These are phyloP conservation scores for Cladosporium oxysporum DNA, from an alignment of 2,329 filamentous ascomycete genomes.

Conservation along the genomic window DNA sequence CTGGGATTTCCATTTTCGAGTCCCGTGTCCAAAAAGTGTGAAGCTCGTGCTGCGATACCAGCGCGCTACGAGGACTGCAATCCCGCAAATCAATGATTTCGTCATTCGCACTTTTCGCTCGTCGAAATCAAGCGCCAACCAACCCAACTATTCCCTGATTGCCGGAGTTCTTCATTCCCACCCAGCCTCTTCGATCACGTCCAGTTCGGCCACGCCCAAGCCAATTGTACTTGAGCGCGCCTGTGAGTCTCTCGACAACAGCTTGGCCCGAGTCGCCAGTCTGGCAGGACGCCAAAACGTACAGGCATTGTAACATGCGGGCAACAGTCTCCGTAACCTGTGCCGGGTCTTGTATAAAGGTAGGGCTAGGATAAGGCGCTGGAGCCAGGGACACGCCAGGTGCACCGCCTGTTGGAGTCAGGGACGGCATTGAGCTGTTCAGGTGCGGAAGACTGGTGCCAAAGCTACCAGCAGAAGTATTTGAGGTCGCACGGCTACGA, in stretches of 20 bases:
- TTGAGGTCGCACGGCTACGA: constrained; percentile 80
- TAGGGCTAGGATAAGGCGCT: constrained; percentile 23
- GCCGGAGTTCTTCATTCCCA: constrained; percentile 61
- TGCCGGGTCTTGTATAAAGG: constrained; percentile 47
- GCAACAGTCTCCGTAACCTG: constrained; percentile 93
- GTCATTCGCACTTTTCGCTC: background rate
- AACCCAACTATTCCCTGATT: constrained; percentile 32
- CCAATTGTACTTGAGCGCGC: constrained; percentile 95
- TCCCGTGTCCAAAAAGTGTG: background rate
- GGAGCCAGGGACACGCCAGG: constrained; percentile 29
- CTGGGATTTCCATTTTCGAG: background rate
- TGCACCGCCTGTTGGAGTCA: constrained; percentile 23
- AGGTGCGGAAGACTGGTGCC: constrained; percentile 42
- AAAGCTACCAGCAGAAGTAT: constrained; percentile 63
- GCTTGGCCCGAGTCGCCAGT: constrained; percentile 71
- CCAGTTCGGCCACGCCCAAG: constrained; percentile 86
- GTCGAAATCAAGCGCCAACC: constrained; percentile 28
- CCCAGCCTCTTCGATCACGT: constrained; percentile 84
- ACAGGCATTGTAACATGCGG: constrained; percentile 93
- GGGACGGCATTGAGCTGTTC: constrained; percentile 22
- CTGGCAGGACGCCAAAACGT: constrained; percentile 78
- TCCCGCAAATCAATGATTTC: background rate
- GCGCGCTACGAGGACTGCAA: background rate
- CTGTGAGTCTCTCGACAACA: constrained; percentile 80
- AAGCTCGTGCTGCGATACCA: background rate